Evolutionary conservation across 331 rosid genomes (phyloP), one percentile per base, ranked within the genome.

Genomic region (Rosa hybrid): DNA sequence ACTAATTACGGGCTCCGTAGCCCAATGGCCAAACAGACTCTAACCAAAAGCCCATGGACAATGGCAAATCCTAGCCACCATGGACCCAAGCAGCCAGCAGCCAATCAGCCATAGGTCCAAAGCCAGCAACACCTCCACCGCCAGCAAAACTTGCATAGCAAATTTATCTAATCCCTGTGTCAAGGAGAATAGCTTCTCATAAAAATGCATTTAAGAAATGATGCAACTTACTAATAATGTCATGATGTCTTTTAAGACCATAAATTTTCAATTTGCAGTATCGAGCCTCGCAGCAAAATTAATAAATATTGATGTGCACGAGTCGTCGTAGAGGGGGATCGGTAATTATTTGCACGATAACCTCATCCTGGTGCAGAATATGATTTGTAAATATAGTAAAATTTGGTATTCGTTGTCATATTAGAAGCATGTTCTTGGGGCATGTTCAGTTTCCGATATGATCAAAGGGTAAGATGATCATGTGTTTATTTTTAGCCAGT

Each of bases 391-490:
- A 5, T 50, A n/a, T 51, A 10, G 12, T 41, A n/a, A 3, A 64
- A 34, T 25, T 75, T 23, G 41, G 6, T 41, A 18, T 44, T 45
- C 6, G 6, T 44, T 76, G 18, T 14, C n/a, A n/a, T n/a, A 12
- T 76, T 38, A 13, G 42, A 41, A 57, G 70, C 69, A 41, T 45
- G 57, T 76, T 34, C 44, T 60, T 2, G 3, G 65, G 30, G 74
- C 80, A 75, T 23, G 50, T 17, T 49, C 75, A 78, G 56, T 82
- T 76, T 84, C 77, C 38, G 77, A 50, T 46, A 23, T 51, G 45
- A 49, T 69, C 45, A 16, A 18, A 20, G 44, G 65, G 12, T 39
- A 42, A 27, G 63, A 34, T 23, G 25, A 11, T 75, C 7, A 12
- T 60, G 57, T 17, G 38, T 9, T 48, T 30, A 46, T 49, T 77